Evolutionary conservation across 768 basidiomycete genomes (phyloP).

Genomic region (Lyophyllum atratum): DNA sequence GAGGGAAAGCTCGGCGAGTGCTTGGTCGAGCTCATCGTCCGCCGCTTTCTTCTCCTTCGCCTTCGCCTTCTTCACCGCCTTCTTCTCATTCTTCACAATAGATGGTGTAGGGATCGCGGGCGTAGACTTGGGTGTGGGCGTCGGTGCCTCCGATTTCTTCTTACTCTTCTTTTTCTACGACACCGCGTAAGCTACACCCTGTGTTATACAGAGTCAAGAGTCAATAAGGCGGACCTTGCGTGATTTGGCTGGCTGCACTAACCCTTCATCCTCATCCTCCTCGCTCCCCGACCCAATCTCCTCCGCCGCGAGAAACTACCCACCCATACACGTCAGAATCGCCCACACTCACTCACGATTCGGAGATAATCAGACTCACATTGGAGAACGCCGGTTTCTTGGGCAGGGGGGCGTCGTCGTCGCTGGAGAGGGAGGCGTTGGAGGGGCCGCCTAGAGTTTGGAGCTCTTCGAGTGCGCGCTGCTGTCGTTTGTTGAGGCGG

Average conservation of each 20-base stretch:
- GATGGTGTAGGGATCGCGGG: slow-evolving; percentile 15
- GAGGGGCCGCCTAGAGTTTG: slow-evolving; percentile 47
- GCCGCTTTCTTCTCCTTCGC: slow-evolving; percentile 67
- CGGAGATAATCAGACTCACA: slow-evolving; percentile 28
- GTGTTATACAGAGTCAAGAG: not conserved
- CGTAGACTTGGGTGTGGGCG: not conserved
- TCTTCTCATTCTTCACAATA: slow-evolving; percentile 46
- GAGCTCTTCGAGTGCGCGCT: slow-evolving; percentile 83
- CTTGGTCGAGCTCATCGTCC: slow-evolving; percentile 81
- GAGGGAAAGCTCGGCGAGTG: slow-evolving; percentile 79
- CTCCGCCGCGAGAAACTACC: slow-evolving; percentile 43
- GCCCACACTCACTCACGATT: not conserved
- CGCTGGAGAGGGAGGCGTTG: slow-evolving; percentile 32
- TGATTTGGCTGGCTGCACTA: slow-evolving; percentile 30
- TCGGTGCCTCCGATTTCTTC: slow-evolving; percentile 24
- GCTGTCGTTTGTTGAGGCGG: slow-evolving; percentile 81
- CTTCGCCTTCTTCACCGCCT: slow-evolving; percentile 64
- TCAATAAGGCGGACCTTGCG: slow-evolving; percentile 34
- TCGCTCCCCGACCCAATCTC: slow-evolving; percentile 24
- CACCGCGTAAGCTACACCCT: not conserved
- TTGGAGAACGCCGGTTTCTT: slow-evolving; percentile 42
- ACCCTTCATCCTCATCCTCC: slow-evolving; percentile 32
- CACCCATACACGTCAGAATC: not conserved
- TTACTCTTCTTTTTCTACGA: slow-evolving; percentile 40
- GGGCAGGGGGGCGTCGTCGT: slow-evolving; percentile 35